These are phyloP conservation scores for Fusarium domesticum DNA, from an alignment of 2,329 filamentous ascomycete species.

Conservation along the genomic window DNA sequence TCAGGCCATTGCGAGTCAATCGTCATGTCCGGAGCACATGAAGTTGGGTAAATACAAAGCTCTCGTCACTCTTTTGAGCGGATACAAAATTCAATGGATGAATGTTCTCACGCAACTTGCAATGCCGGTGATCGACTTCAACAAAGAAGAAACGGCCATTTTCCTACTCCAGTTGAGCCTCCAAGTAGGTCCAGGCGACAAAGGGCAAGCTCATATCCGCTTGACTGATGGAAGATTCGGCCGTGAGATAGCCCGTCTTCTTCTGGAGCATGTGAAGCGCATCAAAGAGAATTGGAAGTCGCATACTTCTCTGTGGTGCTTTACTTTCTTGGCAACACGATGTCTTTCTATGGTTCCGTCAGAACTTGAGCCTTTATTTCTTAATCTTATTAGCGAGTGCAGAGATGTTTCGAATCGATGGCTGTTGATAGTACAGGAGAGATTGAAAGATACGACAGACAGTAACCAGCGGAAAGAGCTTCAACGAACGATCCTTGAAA, in stretches of 20 bases:
- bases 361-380: background rate
- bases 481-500: background rate
- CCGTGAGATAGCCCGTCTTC: background rate
- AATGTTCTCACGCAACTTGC: slow-evolving; percentile 22
- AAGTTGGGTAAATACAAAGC: slow-evolving; percentile 53
- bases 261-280: slow-evolving; percentile 2
- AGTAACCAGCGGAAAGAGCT: slow-evolving; percentile 9
- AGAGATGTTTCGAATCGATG: slow-evolving; percentile 12
- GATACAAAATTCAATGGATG: slow-evolving; percentile 20
- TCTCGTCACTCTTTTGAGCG: slow-evolving; percentile 12
- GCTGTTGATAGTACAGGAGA: slow-evolving; percentile 3
- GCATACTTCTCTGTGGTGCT: slow-evolving; percentile 13
- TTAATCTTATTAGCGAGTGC: slow-evolving; percentile 4
- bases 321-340: slow-evolving; percentile 16
- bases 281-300: slow-evolving; percentile 26
- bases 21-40: slow-evolving; percentile 45
- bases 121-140: slow-evolving; percentile 24
- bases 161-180: slow-evolving; percentile 23
- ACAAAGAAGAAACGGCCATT: slow-evolving; percentile 16
- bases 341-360: slow-evolving; percentile 9
- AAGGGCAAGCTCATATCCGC: slow-evolving; percentile 3
- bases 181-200: slow-evolving; percentile 16
- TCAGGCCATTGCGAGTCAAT: slow-evolving; percentile 48
- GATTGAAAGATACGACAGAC: slow-evolving; percentile 3
- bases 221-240: slow-evolving; percentile 9